phyloP scores from a whole-genome alignment of 176 grass and related monocot species.

The Hyparrhenia diplandra region DNA sequence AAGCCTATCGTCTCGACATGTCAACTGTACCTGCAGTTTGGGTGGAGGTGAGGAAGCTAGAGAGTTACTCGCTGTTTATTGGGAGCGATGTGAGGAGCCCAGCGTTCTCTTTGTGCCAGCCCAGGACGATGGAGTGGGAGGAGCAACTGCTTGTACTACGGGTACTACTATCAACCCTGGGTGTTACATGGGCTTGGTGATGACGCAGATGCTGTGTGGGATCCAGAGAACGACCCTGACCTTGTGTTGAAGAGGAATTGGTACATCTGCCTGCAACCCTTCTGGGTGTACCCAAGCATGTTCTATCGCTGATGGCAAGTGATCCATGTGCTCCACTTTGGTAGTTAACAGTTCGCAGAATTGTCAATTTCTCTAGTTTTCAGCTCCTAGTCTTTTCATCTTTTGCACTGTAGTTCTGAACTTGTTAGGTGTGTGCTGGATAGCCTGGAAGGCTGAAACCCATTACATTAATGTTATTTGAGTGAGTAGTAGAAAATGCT shows the following conservation, averaged over 20 bases:
- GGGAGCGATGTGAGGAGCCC: background rate
- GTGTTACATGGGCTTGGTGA: slow-evolving; percentile 5
- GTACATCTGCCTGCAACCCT: background rate
- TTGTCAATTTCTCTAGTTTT: background rate
- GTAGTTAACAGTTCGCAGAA: background rate
- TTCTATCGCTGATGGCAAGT: slow-evolving; percentile 26
- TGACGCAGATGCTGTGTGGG: background rate
- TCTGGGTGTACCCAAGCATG: slow-evolving; percentile 55
- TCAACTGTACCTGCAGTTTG: slow-evolving; percentile 7
- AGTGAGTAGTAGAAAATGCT: background rate
- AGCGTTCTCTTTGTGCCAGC: slow-evolving; percentile 22
- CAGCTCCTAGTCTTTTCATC: background rate
- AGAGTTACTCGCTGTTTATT: slow-evolving; percentile 42
- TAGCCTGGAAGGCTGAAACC: background rate
- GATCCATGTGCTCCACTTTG: background rate
- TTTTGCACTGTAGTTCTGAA: background rate
- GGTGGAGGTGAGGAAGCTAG: slow-evolving; percentile 32
- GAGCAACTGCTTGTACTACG: slow-evolving; percentile 45
- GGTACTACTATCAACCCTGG: background rate
- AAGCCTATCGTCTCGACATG: slow-evolving; percentile 27
- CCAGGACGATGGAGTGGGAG: slow-evolving; percentile 40
- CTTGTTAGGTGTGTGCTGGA: background rate
- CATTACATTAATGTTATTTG: background rate
- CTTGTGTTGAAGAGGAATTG: background rate
- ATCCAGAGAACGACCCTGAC: background rate